Evolutionary conservation across 768 basidiomycete species (phyloP).

Genomic region (Russula sp.): DNA sequence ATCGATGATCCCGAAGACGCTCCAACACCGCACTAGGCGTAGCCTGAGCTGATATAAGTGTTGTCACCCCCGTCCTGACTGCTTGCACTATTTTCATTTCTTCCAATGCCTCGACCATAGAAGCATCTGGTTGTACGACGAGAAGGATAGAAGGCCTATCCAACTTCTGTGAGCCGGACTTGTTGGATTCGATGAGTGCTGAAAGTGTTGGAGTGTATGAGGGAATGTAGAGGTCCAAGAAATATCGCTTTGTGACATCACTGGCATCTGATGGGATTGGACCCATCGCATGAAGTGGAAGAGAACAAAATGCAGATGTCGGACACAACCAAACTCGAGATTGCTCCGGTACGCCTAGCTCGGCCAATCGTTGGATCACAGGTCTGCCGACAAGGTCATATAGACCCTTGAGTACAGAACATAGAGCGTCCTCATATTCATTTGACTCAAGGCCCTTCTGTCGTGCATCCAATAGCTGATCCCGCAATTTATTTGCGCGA

Average conservation of each 20-base stretch:
- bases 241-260: neutral
- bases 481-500: slow-evolving; percentile 34
- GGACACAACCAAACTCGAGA: neutral
- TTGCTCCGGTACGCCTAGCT: neutral
- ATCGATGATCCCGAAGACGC: neutral
- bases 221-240: neutral
- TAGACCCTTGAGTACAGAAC: neutral
- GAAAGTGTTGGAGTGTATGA: neutral
- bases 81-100: neutral
- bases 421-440: neutral
- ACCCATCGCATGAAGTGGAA: slow-evolving; percentile 6
- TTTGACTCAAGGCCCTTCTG: neutral
- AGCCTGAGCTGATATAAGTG: neutral
- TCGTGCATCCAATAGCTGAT: neutral
- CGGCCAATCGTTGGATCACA: neutral
- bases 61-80: neutral
- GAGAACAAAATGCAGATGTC: neutral
- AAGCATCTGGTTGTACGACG: neutral
- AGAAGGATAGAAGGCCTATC: slow-evolving; percentile 4
- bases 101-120: neutral
- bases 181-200: neutral
- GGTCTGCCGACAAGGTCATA: neutral
- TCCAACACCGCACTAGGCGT: neutral
- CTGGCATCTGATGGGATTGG: neutral
- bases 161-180: neutral